A percentile compares a stretch with the other conserved stretches of the same genome.
Evolutionary conservation across 2,329 filamentous ascomycete species (phyloP).

Genomic region (Thelonectria discophora): DNA sequence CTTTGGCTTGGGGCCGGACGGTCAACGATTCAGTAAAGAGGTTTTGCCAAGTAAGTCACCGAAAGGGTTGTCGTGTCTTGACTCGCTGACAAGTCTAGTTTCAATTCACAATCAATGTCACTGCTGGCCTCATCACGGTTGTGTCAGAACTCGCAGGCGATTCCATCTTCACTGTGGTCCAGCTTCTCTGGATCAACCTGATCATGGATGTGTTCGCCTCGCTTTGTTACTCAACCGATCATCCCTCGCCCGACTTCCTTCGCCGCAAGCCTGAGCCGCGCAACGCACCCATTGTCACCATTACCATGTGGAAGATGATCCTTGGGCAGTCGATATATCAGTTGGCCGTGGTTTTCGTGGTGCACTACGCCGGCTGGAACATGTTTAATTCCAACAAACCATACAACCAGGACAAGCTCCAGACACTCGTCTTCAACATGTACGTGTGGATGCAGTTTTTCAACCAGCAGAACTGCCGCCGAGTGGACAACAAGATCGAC

Average conservation of each 20-base stretch:
- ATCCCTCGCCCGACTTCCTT: constrained; percentile 65
- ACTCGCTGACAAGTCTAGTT: constrained; percentile 51
- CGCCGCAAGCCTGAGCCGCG: constrained; percentile 66
- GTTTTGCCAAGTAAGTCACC: constrained; percentile 64
- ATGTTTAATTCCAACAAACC: constrained; percentile 63
- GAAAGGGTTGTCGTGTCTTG: no score
- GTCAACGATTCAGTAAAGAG: constrained; percentile 75
- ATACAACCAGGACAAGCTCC: constrained; percentile 48
- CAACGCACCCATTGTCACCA: constrained; percentile 75
- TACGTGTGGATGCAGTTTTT: constrained; percentile 94
- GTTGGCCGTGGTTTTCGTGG: constrained; percentile 64
- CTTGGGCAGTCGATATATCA: constrained; percentile 69
- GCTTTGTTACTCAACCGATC: constrained; percentile 71
- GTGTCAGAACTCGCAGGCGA: constrained; percentile 67
- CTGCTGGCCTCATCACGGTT: constrained; percentile 71
- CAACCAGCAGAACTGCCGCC: constrained; percentile 81
- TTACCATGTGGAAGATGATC: constrained; percentile 72
- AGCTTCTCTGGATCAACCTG: constrained; percentile 74
- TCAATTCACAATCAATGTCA: constrained; percentile 76
- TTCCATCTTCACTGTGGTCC: constrained; percentile 71
- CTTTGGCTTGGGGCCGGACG: constrained; percentile 73
- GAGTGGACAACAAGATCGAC: constrained; percentile 84
- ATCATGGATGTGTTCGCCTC: constrained; percentile 77
- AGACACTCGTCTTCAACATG: constrained; percentile 83
- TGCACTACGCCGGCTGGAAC: constrained; percentile 67